phyloP scores from a whole-genome alignment of 78 protist species.

The Speleostelium caveatum region DNA sequence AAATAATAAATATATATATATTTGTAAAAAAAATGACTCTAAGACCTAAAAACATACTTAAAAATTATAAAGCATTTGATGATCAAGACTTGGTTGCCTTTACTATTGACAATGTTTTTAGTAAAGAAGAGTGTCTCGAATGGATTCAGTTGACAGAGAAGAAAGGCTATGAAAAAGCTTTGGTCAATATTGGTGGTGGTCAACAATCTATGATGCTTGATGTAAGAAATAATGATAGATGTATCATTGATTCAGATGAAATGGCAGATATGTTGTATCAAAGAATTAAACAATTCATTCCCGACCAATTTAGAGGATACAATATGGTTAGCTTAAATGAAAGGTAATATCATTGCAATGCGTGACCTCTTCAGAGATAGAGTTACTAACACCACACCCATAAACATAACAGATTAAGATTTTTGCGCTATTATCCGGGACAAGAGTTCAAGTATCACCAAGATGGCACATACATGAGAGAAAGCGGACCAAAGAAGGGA shows the following conservation, averaged over 20 bases:
- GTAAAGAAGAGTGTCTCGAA: constrained; percentile 47
- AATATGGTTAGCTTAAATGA: constrained; percentile 22
- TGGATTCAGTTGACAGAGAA: constrained; percentile 47
- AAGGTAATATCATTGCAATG: too few species aligned
- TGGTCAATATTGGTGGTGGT: constrained; percentile 52
- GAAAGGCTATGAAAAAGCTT: constrained; percentile 40
- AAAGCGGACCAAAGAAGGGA: constrained; percentile 28
- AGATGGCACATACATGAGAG: constrained; percentile 23
- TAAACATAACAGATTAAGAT: constrained; percentile 18
- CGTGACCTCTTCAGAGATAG: too few species aligned
- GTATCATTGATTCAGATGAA: constrained; percentile 54
- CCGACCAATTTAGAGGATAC: background rate
- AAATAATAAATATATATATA: too few species aligned
- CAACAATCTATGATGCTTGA: constrained; percentile 12
- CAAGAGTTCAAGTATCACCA: constrained; percentile 41
- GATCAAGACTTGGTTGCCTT: too few species aligned
- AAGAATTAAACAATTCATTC: constrained; percentile 14
- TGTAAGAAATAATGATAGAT: constrained; percentile 63
- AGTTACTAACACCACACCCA: background rate
- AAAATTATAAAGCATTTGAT: too few species aligned
- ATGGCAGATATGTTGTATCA: constrained; percentile 44
- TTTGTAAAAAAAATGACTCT: too few species aligned
- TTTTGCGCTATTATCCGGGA: constrained; percentile 13
- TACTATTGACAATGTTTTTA: constrained; percentile 48
- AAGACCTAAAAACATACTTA: too few species aligned